Conservation (phyloP, 1,139 yeast species). For the Protomyces lactucae-debilis region DNA sequence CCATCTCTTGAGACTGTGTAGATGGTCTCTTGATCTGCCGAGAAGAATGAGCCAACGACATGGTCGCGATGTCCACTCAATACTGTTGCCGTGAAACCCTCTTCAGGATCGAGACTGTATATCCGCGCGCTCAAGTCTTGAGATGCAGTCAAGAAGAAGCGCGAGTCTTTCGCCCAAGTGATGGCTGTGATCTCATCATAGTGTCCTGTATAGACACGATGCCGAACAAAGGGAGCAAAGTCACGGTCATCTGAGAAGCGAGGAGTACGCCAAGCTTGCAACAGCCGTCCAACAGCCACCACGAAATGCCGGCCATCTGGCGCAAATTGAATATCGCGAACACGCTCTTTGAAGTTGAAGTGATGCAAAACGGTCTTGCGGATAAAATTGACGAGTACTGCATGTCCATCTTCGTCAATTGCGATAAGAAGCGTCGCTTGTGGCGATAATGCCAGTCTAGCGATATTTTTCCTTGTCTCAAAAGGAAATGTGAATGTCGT, state of each 20-base stretch:
- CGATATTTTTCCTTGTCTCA: constrained; percentile 84
- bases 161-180: constrained; percentile 85
- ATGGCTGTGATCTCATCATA: constrained; percentile 72
- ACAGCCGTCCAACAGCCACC: constrained; percentile 70
- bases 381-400: constrained; percentile 77
- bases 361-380: constrained; percentile 89
- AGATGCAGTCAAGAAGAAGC: constrained; percentile 79
- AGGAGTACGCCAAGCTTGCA: constrained; percentile 95
- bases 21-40: constrained; percentile 65
- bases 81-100: constrained; percentile 75
- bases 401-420: constrained; percentile 89
- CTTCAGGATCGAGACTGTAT: constrained; percentile 71
- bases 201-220: constrained; percentile 88
- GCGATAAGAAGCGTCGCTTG: constrained; percentile 78
- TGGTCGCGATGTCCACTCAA: constrained; percentile 90
- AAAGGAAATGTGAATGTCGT: constrained; percentile 84
- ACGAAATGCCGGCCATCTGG: constrained; percentile 89
- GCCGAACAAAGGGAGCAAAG: constrained; percentile 92
- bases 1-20: constrained; percentile 94
- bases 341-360: constrained; percentile 81
- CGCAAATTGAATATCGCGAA: constrained; percentile 70
- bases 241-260: constrained; percentile 62
- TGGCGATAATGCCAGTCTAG: constrained; percentile 71
- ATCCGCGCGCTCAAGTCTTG: constrained; percentile 86
- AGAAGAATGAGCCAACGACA: constrained; percentile 81